Evolutionary conservation across 768 basidiomycete species (phyloP), one percentile per base, ranked within the genome.

Genomic region (Goffeauzyma gilvescens): DNA sequence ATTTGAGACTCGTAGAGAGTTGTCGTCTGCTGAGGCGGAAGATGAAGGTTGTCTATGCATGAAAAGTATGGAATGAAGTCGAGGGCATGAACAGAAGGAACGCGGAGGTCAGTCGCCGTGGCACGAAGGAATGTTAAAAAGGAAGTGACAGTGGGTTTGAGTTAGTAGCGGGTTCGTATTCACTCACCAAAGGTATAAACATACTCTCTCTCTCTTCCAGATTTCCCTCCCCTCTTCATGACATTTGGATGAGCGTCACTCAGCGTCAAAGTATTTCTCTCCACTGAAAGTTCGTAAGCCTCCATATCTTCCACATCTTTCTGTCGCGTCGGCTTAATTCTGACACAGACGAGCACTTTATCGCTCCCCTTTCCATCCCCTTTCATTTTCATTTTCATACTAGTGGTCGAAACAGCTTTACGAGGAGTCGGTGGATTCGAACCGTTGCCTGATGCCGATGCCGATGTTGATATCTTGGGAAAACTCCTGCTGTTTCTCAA

Each of bases 161-260:
- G 8, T 6, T 35, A n/a, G 12, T 14, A 14, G 22, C 15, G 33
- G 25, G 32, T n/a, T 14, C 5, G 38, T 25, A 12, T 4, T 13
- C 12, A 50, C 61, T 41, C 26, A 60, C 61, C 59, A 43, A 63
- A 60, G 2, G 50, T 54, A 41, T 60, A 59, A 0, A 51, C 56
- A 38, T 63, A 63, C 34, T 58, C 59, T 23, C 51, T 48, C 45
- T 59, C 58, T 38, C 61, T 38, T 2, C 59, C 59, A 6, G 55
- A 48, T 41, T 63, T 63, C 6, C 61, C 57, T 6, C 59, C 59
- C 32, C 61, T 42, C 42, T 59, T 57, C 25, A 51, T 40, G 8
- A 63, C 58, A 31, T 58, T 60, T 10, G 61, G 59, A 49, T 63
- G 61, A 18, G 55, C 30, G 17, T 57, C 54, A 8, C 57, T 53